Evolutionary conservation across 805 yeast genomes (phyloP).

Genomic region (Naumovozyma castellii): DNA sequence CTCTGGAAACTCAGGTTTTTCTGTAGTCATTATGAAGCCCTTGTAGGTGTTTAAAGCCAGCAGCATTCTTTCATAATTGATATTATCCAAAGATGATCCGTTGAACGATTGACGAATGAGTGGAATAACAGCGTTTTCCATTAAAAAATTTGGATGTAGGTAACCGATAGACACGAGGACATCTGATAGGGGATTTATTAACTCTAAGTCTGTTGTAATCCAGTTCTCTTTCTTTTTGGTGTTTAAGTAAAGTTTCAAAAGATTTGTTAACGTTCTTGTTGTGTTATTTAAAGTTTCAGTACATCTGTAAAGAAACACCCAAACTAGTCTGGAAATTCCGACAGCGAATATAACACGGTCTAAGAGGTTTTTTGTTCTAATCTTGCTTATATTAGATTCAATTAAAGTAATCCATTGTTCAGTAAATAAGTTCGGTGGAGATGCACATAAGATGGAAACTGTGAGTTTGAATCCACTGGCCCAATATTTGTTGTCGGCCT

Average conservation of each 20-base stretch:
- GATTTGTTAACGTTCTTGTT: constrained; percentile 59
- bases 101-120: constrained; percentile 53
- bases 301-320: constrained; percentile 84
- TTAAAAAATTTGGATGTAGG: constrained; percentile 64
- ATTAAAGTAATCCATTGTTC: constrained; percentile 61
- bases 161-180: constrained; percentile 70
- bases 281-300: constrained; percentile 86
- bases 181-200: constrained; percentile 61
- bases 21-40: constrained; percentile 57
- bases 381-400: constrained; percentile 49
- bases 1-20: constrained; percentile 69
- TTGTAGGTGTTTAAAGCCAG: constrained; percentile 64
- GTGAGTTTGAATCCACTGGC: constrained; percentile 54
- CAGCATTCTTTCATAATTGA: constrained; percentile 61
- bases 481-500: constrained; percentile 47
- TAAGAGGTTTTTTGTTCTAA: constrained; percentile 51
- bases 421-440: constrained; percentile 68
- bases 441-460: constrained; percentile 67
- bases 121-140: constrained; percentile 71
- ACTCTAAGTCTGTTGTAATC: constrained; percentile 53
- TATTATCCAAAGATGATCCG: constrained; percentile 48
- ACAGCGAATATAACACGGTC: constrained; percentile 50
- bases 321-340: constrained; percentile 62
- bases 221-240: constrained; percentile 63
- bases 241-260: constrained; percentile 49